Evolutionary conservation across 805 yeast species (phyloP).

Genomic region (Candida andamanensis): DNA sequence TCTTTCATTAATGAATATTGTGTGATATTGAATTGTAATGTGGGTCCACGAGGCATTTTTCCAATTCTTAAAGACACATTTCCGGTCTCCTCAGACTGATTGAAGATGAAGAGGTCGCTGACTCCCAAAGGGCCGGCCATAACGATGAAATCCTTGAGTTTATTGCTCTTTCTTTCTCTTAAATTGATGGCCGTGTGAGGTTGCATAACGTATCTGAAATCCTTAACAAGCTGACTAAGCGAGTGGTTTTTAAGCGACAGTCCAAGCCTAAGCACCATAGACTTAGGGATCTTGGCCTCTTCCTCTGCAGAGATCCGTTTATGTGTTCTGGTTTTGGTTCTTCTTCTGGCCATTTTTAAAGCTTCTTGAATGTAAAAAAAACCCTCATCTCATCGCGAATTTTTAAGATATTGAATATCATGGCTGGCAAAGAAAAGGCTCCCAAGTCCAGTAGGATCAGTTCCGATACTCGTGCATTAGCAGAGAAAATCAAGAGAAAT

Average conservation of each 20-base stretch:
- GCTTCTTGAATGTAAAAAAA: background rate
- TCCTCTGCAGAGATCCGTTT: slow-evolving; percentile 60
- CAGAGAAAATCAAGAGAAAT: slow-evolving; percentile 46
- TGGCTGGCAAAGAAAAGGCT: slow-evolving; percentile 13
- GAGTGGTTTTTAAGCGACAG: slow-evolving; percentile 72
- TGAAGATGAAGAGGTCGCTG: slow-evolving; percentile 79
- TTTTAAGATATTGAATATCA: slow-evolving; percentile 2
- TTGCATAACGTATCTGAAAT: slow-evolving; percentile 86
- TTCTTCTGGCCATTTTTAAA: slow-evolving; percentile 44
- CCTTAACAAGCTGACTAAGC: slow-evolving; percentile 76
- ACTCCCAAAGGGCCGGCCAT: slow-evolving; percentile 98
- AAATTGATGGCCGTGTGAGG: slow-evolving; percentile 93
- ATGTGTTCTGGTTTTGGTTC: slow-evolving; percentile 83
- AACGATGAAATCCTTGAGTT: slow-evolving; percentile 88
- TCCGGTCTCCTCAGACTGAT: slow-evolving; percentile 74
- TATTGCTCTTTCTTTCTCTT: slow-evolving; percentile 81
- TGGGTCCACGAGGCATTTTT: slow-evolving; percentile 92
- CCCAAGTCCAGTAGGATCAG: slow-evolving; percentile 7
- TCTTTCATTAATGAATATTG: slow-evolving; percentile 81
- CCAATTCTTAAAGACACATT: slow-evolving; percentile 78
- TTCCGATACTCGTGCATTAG: slow-evolving; percentile 42
- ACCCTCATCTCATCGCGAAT: slow-evolving; percentile 4
- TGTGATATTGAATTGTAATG: slow-evolving; percentile 72
- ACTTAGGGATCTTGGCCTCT: slow-evolving; percentile 70
- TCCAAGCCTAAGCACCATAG: slow-evolving; percentile 92